Conservation (phyloP, 768 basidiomycete species). For the Psilocybe subaeruginosa region DNA sequence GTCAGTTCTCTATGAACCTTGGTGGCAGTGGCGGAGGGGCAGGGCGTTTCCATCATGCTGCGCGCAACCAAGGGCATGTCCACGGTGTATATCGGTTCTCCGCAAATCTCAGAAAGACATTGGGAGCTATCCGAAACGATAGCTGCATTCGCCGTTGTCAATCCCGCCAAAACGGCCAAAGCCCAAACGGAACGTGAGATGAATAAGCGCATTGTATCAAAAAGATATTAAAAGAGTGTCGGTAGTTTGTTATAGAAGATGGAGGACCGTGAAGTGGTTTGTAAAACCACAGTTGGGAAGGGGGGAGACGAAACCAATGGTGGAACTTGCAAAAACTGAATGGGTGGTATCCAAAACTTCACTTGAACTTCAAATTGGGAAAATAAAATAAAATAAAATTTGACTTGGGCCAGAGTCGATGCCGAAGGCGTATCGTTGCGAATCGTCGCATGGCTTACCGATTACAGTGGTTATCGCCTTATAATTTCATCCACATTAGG, state of each 20-base stretch:
- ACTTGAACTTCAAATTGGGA: not conserved
- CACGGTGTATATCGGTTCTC: not conserved
- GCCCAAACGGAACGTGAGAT: not conserved
- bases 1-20: conserved; percentile 10
- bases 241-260: not conserved
- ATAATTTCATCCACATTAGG: too few relatives aligned
- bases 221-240: not conserved
- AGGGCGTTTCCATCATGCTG: not conserved
- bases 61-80: not conserved
- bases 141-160: conserved; percentile 1
- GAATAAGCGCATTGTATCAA: not conserved
- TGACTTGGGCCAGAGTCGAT: not conserved
- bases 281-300: too few relatives aligned
- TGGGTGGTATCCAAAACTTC: not conserved
- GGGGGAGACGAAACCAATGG: too few relatives aligned
- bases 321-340: too few relatives aligned
- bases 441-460: too few relatives aligned
- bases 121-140: not conserved
- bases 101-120: conserved; percentile 7
- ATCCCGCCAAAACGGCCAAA: not conserved
- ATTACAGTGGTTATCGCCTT: too few relatives aligned
- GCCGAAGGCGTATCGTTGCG: not conserved
- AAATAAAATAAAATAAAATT: not conserved
- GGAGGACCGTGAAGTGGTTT: too few relatives aligned
- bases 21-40: not conserved